Conservation (phyloP, 306 rosid species). For the Carpinus fangiana region DNA sequence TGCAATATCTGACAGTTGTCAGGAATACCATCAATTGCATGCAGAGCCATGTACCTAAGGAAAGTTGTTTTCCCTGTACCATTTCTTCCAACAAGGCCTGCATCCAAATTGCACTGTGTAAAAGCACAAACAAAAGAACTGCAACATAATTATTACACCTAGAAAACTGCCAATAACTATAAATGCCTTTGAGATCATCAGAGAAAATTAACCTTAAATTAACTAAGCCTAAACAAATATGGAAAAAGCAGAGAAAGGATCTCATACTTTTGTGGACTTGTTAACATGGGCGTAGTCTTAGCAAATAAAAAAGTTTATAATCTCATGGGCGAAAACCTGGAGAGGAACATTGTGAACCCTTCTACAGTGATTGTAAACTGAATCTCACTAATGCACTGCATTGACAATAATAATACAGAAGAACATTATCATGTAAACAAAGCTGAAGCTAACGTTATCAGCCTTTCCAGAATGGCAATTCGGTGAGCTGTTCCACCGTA, state of each 20-base stretch:
- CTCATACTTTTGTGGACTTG: not conserved
- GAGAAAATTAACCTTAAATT: not conserved
- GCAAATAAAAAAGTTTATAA: not conserved
- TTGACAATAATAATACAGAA: not conserved
- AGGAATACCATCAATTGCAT: constrained; percentile 97
- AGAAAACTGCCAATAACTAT: not conserved
- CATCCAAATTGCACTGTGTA: constrained; percentile 13
- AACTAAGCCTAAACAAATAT: not conserved
- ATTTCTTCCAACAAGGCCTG: constrained; percentile 95
- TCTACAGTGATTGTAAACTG: not conserved
- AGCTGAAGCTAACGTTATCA: not conserved
- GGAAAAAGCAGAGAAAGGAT: not conserved
- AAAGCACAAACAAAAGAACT: not conserved
- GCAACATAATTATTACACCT: not conserved
- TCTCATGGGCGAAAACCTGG: not conserved
- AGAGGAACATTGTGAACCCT: not conserved
- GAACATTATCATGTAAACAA: not conserved
- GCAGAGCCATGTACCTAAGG: constrained; percentile 97
- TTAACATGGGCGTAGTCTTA: not conserved
- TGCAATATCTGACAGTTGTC: constrained; percentile 90
- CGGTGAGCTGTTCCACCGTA: not conserved
- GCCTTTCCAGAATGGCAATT: not conserved
- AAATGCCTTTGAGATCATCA: not conserved
- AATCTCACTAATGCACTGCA: not conserved
- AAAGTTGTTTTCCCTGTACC: constrained; percentile 98